Base-by-base conservation (phyloP, 352 stramenopile genomes). In the Phytopythium aichiense region DNA sequence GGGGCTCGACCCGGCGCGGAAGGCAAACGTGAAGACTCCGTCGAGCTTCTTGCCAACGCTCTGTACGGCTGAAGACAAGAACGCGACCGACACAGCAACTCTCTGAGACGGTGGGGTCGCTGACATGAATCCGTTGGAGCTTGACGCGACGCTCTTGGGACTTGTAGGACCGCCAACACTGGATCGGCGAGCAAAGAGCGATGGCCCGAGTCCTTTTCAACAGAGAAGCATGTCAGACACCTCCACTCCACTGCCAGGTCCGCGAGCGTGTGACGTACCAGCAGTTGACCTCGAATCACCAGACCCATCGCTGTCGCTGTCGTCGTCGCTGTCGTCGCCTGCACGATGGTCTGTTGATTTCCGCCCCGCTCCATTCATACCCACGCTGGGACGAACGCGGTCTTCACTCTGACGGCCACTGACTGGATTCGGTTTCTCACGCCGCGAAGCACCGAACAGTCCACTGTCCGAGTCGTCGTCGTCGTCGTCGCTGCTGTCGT, bases 401-500 rank as follows among this genome's bases (percentile, higher is more conserved):
- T 64, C 51, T 37, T 60, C 56, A 56, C 65, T 72, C 43, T 3
- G 64, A 42, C 52, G 74, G 56, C 45, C 74, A 70, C 38, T 25
- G 50, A n/a, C 68, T 45, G 53, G 57, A 33, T 75, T 74, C n/a
- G 51, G 30, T 12, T 56, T 69, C 12, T 79, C 77, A 25, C 49
- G 51, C 18, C 28, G 58, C 35, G 28, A 49, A 3, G 73, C 56
- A 40, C 76, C 76, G 43, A 91, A 89, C 15, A 91, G 54, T 0
- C 74, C 82, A 28, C 56, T 65, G 30, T 87, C 76, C 1, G 69
- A 81, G 51, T 81, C 75, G 33, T 74, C 67, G 4, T 78, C 74
- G 7, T 83, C 74, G 23, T 78, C 73, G 40, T 76, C 86, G 69
- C 72, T 86, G 55, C 84, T 95, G 38, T 91, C 85, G 63, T 95